Evolutionary conservation across 2,329 filamentous ascomycete species (phyloP), one percentile per base, ranked within the genome.

Genomic region (Aspergillus calidoustus): DNA sequence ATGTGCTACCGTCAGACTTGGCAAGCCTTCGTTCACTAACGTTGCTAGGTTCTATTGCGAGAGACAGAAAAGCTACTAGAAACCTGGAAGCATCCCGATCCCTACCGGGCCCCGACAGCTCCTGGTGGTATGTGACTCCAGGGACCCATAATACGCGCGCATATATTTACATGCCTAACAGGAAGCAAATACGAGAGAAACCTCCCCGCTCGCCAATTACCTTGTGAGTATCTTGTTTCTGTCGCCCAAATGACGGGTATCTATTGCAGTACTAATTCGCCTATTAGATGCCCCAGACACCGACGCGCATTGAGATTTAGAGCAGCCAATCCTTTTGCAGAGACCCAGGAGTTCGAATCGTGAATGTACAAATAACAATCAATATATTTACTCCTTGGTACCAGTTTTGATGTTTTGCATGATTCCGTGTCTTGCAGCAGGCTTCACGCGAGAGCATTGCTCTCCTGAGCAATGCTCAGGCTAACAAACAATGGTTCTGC

Each of bases 111-210:
- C 67, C 95, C 95, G 15, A 96, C 92, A 47, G 94, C 95, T 44
- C 95, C 95, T 11, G 95, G 95, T 85, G 95, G 94, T 95, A 82
- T 67, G 86, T 73, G 38, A 23, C 43, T 28, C 55, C n/a, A 23
- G n/a, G 22, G 44, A 22, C 8, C 31, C 7, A 22, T n/a, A 25
- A 7, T 13, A 31, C 50, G 25, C 49, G n/a, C 50, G 22, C 8
- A 53, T 60, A 64, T 30, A 55, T 66, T 74, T 17, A 74, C 55
- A 48, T 15, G 30, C 11, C 2, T 15, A 63, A 50, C 69, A 96
- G 92, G 93, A 69, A 97, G 92, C 67, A 98, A 98, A 85, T 98
- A 91, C 79, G 95, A 98, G 81, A 87, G 95, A 77, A 99, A 99
- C 79, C 77, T 98, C 58, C 91, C 92, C 38, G 86, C 87, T 61